Evolutionary conservation across 148 eudicot genomes (phyloP), one percentile per base, ranked within the genome.

Genomic region (Rhododendron ferrugineum): DNA sequence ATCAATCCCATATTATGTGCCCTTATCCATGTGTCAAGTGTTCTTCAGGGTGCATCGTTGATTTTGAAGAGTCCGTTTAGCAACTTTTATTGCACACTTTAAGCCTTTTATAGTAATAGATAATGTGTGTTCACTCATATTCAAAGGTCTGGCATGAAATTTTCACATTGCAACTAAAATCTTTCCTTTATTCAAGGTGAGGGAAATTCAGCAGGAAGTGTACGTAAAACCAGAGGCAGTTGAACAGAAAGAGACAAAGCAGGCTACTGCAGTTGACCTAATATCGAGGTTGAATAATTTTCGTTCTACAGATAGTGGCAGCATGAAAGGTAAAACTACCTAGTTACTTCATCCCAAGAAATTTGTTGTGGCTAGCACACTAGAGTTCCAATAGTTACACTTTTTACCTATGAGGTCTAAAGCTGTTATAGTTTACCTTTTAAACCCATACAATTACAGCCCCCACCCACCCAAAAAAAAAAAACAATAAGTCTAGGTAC

Each of bases 221-320:
- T 85, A 83, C 86, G 87, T 85, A 42, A 94, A 94, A 90, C 86
- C 92, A 36, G 94, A 92, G 79, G 80, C 90, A 1, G 88, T 74
- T 86, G 91, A 90, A 85, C 93, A 93, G 81, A 94, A 87, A 90
- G 99, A 92, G 32, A 88, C 87, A 46, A 96, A 90, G 87, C 98
- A 94, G 86, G 90, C 97, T 70, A 93, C 95, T 86, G 99, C 97
- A 47, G 85, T 91, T 70, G 95, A 93, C 87, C 91, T 96, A 23
- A 90, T 94, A 18, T 91, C 95, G 73, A 93, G 97, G 90, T 84
- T 96, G 87, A 94, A 90, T 50, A 88, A 93, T 87, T 44, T 86
- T 47, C 97, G 90, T 36, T 85, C 86, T 88, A 89, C 97, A 40
- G 99, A 94, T 90, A 79, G 94, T 79, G 92, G 92, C 78, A 93